phyloP scores from a whole-genome alignment of 257 asterid species.

The Solanum chiquidenum region DNA sequence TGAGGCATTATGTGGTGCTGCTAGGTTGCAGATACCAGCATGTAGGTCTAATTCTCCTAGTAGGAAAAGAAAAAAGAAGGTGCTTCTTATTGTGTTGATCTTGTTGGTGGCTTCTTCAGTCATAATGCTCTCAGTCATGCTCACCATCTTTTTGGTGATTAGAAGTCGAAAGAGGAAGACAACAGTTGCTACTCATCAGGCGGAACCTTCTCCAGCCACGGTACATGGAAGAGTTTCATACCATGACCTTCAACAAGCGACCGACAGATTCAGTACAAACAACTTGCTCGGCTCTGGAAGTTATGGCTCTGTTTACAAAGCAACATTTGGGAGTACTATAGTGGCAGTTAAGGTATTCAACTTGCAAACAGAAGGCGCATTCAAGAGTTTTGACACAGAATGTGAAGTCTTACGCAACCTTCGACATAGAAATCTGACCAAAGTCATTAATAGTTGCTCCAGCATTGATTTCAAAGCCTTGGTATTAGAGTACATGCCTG shows the following conservation, averaged over 20 bases:
- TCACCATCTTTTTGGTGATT: background rate
- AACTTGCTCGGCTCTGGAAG: slow-evolving; percentile 1
- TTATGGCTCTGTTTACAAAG: slow-evolving; percentile 5
- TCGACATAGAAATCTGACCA: slow-evolving; percentile 19
- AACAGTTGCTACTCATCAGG: background rate
- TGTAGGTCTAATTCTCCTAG: slow-evolving; percentile 3
- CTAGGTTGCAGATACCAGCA: background rate
- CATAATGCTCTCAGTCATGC: background rate
- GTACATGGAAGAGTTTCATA: background rate
- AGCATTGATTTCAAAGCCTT: slow-evolving; percentile 14
- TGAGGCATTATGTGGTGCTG: slow-evolving; percentile 14
- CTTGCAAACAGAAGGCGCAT: background rate
- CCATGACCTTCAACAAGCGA: slow-evolving; percentile 2
- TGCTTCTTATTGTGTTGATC: background rate
- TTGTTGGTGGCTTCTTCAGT: background rate
- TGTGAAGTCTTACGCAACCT: slow-evolving; percentile 16
- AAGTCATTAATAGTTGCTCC: slow-evolving; percentile 16
- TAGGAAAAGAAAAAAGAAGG: background rate
- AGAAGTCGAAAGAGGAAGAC: background rate
- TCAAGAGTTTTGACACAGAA: slow-evolving; percentile 10
- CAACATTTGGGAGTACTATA: background rate
- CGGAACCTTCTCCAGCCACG: background rate
- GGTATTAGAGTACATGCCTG: slow-evolving; percentile 17
- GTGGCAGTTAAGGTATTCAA: background rate
- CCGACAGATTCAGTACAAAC: background rate